Base-by-base conservation (phyloP, 306 rosid genomes). In the Cucumis cinereus region DNA sequence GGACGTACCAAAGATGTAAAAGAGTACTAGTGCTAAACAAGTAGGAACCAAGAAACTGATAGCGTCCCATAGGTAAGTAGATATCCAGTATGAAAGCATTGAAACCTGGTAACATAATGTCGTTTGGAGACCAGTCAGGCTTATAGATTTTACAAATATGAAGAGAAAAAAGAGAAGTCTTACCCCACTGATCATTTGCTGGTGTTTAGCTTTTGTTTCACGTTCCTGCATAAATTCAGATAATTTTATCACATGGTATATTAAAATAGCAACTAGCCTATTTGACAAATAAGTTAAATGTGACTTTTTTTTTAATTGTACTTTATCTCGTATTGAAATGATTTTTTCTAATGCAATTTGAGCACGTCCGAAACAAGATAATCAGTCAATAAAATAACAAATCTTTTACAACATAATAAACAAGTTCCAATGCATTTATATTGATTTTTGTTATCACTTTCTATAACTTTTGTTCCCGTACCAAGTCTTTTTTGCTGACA, bases 101-200 rank as follows among this genome's bases (percentile, higher is more conserved):
- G 98, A 94, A 82, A 94, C 98, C 96, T 90, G 89, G 43, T 54
- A 79, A 61, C 74, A 49, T 87, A 10, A 83, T 33, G 77, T 33
- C 36, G 38, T 73, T 45, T 73, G 74, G 22, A 49, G 56, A 67
- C 41, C 56, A 56, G 47, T 49, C 24, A 1, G 40, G 59, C 10
- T 24, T 7, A 71, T 74, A 57, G 15, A 68, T 28, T 73, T 74
- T 50, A 38, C 38, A 12, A 56, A 24, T 76, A 64, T 73, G 15
- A 69, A 40, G 68, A 26, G 17, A 70, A 38, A 56, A 77, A 81
- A 71, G 56, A 69, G 38, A 23, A 22, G 14, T 49, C 81, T 74
- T 88, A 91, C 98, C 89, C 98, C 98, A 47, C 98, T 94, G 79
- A 93, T 94, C 82, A 94, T 82, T 74, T 94, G 98, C 60, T 94